Evolutionary conservation across 352 stramenopile species (phyloP).

Genomic region (Phytophthora constricta): DNA sequence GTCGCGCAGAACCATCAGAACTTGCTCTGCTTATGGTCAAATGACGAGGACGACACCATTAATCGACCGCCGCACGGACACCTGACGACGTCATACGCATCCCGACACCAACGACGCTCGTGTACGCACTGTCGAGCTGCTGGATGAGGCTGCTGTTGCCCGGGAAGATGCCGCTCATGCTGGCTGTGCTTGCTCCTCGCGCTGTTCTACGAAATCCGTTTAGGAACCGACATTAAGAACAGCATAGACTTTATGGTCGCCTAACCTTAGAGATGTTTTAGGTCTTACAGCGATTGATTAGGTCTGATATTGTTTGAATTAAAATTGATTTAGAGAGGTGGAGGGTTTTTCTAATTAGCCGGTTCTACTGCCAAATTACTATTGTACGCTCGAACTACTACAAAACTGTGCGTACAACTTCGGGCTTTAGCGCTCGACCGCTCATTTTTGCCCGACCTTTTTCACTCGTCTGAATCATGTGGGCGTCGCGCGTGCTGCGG

Average conservation of each 20-base stretch:
- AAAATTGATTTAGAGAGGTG: slow-evolving; percentile 11
- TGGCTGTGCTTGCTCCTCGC: too few relatives aligned
- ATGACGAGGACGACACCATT: background rate
- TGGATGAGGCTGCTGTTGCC: slow-evolving; percentile 85
- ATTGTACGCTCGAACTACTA: background rate
- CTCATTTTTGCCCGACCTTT: slow-evolving; percentile 2
- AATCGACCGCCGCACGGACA: background rate
- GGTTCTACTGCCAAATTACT: too few relatives aligned
- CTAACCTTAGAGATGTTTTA: too few relatives aligned
- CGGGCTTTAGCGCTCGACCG: background rate
- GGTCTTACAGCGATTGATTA: too few relatives aligned
- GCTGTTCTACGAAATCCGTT: too few relatives aligned
- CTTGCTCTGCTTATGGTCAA: slow-evolving; percentile 64
- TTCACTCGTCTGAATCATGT: slow-evolving; percentile 58
- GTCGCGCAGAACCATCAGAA: slow-evolving; percentile 94
- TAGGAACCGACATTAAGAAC: too few relatives aligned
- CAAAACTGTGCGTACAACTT: background rate
- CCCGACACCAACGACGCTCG: background rate
- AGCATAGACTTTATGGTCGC: too few relatives aligned
- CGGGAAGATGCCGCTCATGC: slow-evolving; percentile 83
- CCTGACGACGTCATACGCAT: too few relatives aligned
- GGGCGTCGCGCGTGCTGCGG: slow-evolving; percentile 79
- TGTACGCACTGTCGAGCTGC: slow-evolving; percentile 83
- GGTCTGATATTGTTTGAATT: too few relatives aligned
- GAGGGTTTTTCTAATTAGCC: too few relatives aligned